Conservation (phyloP, 805 yeast species). For the Candida alai region DNA sequence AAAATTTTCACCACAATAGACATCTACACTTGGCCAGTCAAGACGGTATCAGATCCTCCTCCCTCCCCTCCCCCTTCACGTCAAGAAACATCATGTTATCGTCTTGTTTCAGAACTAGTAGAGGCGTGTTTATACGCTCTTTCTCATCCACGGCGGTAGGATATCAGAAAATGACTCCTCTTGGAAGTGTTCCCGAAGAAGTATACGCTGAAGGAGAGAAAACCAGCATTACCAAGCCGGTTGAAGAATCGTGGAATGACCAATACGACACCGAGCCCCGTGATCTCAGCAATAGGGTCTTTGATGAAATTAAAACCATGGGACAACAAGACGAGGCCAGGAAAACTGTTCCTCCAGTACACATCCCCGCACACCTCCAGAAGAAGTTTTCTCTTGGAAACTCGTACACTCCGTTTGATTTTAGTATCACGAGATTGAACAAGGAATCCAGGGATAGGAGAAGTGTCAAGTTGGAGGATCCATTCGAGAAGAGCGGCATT, state of each 20-base stretch:
- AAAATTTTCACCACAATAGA: background rate
- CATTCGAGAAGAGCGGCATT: conserved; percentile 48
- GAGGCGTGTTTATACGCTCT: background rate
- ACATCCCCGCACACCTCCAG: conserved; percentile 30
- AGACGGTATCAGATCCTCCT: too few species aligned
- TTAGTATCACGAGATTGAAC: conserved; percentile 54
- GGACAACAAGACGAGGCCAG: background rate
- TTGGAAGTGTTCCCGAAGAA: background rate
- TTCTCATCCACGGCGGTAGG: background rate
- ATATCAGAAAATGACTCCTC: background rate
- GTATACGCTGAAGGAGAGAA: background rate
- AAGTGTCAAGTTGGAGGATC: conserved; percentile 20
- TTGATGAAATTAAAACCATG: background rate
- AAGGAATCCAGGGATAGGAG: conserved; percentile 42
- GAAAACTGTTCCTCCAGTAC: conserved; percentile 27
- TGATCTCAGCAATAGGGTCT: too few species aligned
- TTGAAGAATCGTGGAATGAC: conserved; percentile 25
- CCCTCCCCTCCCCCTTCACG: too few species aligned
- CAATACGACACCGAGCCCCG: too few species aligned
- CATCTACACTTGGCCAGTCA: background rate
- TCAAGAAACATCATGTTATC: conserved; percentile 1
- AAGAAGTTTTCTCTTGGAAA: conserved; percentile 48
- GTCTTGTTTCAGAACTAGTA: background rate
- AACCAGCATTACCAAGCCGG: background rate
- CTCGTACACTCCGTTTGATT: conserved; percentile 80